Conservation (phyloP, 2,329 filamentous ascomycete species). For the Diaporthe destruens region DNA sequence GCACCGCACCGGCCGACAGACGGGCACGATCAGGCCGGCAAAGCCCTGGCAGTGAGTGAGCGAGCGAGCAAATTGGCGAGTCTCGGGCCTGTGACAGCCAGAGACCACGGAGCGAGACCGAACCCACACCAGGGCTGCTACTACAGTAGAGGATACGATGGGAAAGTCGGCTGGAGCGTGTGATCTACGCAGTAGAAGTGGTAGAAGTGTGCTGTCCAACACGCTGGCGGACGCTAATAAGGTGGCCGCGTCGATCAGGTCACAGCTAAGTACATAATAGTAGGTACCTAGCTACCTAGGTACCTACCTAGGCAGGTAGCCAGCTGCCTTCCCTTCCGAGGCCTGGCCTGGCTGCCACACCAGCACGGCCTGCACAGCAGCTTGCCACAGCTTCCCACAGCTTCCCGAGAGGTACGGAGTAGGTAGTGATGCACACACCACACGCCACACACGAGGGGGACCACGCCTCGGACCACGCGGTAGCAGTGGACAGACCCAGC, state of each 20-base stretch:
- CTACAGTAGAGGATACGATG: background rate
- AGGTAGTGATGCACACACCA: background rate
- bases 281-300: no score
- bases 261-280: conserved; percentile 6
- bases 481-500: conserved; percentile 18
- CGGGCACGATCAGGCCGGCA: background rate
- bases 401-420: no score
- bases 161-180: conserved; percentile 15
- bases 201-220: conserved; percentile 23
- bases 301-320: no score
- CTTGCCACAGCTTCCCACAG: background rate
- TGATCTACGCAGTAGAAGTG: conserved; percentile 27
- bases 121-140: conserved; percentile 18
- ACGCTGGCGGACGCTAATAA: conserved; percentile 17
- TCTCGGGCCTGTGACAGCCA: background rate
- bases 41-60: background rate
- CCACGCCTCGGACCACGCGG: conserved; percentile 19
- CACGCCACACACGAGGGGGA: background rate
- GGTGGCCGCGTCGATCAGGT: conserved; percentile 33
- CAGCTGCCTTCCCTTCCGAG: conserved; percentile 13
- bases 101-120: conserved; percentile 4
- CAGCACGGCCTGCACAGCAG: background rate
- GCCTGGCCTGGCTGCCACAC: background rate
- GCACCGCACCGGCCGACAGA: background rate
- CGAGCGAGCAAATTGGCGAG: background rate